Evolutionary conservation across 2,329 filamentous ascomycete genomes (phyloP), one percentile per base, ranked within the genome.

Genomic region (Lecanosticta acicola): DNA sequence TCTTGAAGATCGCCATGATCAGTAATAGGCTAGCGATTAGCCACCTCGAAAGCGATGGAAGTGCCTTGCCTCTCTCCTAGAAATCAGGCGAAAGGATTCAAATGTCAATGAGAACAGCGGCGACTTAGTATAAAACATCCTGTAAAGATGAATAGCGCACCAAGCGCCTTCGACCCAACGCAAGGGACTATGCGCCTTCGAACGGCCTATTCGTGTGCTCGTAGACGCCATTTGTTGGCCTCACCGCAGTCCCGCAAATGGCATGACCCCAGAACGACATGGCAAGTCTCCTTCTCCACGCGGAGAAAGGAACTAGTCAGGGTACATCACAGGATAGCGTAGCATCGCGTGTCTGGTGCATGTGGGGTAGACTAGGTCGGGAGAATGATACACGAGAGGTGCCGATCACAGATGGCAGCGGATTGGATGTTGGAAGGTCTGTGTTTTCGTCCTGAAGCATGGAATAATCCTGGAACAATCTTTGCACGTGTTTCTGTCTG

Each of bases 1-100:
- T 53, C 50, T 53, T 50, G 39, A 55, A 51, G 20, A 53, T 49
- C 13, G 53, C 39, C 53, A 55, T 53, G 21, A 14, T n/a, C n/a
- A n/a, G n/a, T n/a, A n/a, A n/a, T n/a, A n/a, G n/a, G n/a, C n/a
- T n/a, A n/a, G n/a, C n/a, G n/a, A n/a, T n/a, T n/a, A n/a, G n/a
- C n/a, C n/a, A n/a, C n/a, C n/a, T n/a, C n/a, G n/a, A n/a, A n/a
- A n/a, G n/a, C n/a, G n/a, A n/a, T n/a, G n/a, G n/a, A n/a, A n/a
- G n/a, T n/a, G n/a, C n/a, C n/a, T n/a, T n/a, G n/a, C n/a, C n/a
- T n/a, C n/a, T n/a, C n/a, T n/a, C n/a, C n/a, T n/a, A n/a, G n/a
- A n/a, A n/a, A n/a, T n/a, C n/a, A n/a, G n/a, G n/a, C n/a, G n/a
- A n/a, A n/a, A n/a, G n/a, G n/a, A n/a, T n/a, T n/a, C n/a, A n/a